Conservation (phyloP, 805 yeast species). For the Myxozyma nipponensis region DNA sequence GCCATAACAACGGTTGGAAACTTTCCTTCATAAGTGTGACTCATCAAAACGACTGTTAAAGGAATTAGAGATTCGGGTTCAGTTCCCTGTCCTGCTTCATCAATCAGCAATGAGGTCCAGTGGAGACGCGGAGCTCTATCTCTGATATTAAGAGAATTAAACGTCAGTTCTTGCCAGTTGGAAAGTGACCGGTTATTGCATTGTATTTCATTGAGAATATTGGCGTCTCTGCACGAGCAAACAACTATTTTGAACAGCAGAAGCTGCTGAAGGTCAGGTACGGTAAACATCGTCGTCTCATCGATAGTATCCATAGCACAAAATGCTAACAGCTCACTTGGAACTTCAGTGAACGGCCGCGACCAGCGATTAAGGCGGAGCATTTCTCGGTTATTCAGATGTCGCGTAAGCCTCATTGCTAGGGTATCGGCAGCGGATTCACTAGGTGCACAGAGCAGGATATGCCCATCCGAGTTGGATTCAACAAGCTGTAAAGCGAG, state of each 20-base stretch:
- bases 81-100: constrained; percentile 27
- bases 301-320: constrained; percentile 18
- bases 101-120: constrained; percentile 24
- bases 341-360: constrained; percentile 20
- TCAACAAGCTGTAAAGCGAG: constrained; percentile 20
- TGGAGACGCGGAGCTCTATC: constrained; percentile 4
- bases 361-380: constrained; percentile 15
- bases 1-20: constrained; percentile 25
- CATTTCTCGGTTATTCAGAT: constrained; percentile 14
- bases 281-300: constrained; percentile 16
- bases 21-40: constrained; percentile 4
- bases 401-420: constrained; percentile 14
- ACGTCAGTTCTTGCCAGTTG: constrained; percentile 9
- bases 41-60: constrained; percentile 17
- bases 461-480: constrained; percentile 1
- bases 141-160: constrained; percentile 10
- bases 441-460: constrained; percentile 25
- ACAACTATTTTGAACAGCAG: constrained; percentile 19
- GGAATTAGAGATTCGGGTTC: constrained; percentile 23
- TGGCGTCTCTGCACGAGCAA: constrained; percentile 23
- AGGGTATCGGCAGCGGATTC: constrained; percentile 28
- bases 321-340: constrained; percentile 16
- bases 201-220: constrained; percentile 16
- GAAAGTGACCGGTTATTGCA: constrained; percentile 15
- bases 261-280: constrained; percentile 15